Base-by-base conservation (phyloP, 1,284 basidiomycete genomes). In the Sporisorium graminicola region DNA sequence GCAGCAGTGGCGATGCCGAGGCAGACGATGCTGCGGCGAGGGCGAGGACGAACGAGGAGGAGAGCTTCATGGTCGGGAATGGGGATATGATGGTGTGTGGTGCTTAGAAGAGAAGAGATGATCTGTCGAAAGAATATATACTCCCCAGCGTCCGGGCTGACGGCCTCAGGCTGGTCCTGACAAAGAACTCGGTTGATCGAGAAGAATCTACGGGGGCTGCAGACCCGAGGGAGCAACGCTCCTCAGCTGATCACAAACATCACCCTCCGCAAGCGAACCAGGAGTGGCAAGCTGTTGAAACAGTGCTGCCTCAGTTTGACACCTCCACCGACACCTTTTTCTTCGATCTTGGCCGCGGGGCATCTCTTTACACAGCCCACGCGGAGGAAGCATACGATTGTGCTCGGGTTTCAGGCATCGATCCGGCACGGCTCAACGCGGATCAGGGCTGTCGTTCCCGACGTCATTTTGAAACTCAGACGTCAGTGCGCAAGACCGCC, bases 1-100 rank as follows among this genome's bases (percentile, higher is more conserved):
- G 46, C 40, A 55, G 10, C 5, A 71, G 35, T n/a, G 67, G 73
- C 47, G 67, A 62, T 5, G 67, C 59, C 40, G 60, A 50, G n/a
- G 59, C 67, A 40, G 58, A 64, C 35, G 67, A 57, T 9, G 67
- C 67, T 13, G 67, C 67, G 5, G 64, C 67, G 3, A 75, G 57
- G 8, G 64, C 60, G 22, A 75, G 67, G 7, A 70, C 73, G 35
- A 71, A 64, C 0, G 73, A 58, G 37, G 64, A 26, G n/a, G 60
- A 51, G 51, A 75, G 42, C 64, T 75, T 70, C 73, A 75, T 75
- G 40, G 24, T 64, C 22, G 9, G 7, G 7, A 18, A 26, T 14
- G 50, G 16, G n/a, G 14, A 20, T 18, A 9, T 43, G 40, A 14
- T 43, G 18, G 4, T 20, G n/a, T 12, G 61, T 12, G 18, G n/a